Evolutionary conservation across 78 protist genomes (phyloP).

Genomic region (Dictyostelium brefeldianum): DNA sequence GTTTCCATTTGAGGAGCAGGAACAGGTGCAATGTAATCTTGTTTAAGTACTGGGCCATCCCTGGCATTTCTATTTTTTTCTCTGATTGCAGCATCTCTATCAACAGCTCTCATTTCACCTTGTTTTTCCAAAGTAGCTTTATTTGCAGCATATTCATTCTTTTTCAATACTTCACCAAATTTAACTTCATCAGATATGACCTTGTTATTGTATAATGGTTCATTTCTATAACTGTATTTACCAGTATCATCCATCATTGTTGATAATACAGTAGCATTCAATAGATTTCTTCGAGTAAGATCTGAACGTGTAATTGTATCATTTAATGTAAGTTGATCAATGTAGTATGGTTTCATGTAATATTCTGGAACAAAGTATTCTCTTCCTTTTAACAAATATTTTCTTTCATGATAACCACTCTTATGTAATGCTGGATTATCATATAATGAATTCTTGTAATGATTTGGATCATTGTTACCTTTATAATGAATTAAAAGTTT

Average conservation of each 20-base stretch:
- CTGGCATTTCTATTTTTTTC: background rate
- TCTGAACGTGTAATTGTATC: slow-evolving; percentile 19
- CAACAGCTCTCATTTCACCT: background rate
- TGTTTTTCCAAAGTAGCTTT: slow-evolving; percentile 5
- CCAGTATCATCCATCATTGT: background rate
- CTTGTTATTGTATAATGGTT: background rate
- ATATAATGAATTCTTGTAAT: slow-evolving; percentile 34
- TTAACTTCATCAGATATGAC: background rate
- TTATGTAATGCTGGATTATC: slow-evolving; percentile 24
- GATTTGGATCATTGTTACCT: slow-evolving; percentile 15
- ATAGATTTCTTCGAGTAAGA: background rate
- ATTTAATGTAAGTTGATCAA: slow-evolving; percentile 28
- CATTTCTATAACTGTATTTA: background rate
- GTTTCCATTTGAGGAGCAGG: background rate
- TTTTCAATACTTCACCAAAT: background rate
- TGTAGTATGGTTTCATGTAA: slow-evolving; percentile 59
- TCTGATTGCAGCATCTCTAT: background rate
- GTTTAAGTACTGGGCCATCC: background rate
- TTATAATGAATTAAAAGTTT: background rate
- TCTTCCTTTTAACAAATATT: slow-evolving; percentile 4
- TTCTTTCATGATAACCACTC: slow-evolving; percentile 45
- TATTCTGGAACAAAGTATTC: slow-evolving; percentile 17
- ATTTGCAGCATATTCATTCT: background rate
- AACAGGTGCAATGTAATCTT: too few species aligned
- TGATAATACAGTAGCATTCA: background rate